phyloP scores from a whole-genome alignment of 495 filamentous ascomycete species.

The Mytilinidion resinicola region DNA sequence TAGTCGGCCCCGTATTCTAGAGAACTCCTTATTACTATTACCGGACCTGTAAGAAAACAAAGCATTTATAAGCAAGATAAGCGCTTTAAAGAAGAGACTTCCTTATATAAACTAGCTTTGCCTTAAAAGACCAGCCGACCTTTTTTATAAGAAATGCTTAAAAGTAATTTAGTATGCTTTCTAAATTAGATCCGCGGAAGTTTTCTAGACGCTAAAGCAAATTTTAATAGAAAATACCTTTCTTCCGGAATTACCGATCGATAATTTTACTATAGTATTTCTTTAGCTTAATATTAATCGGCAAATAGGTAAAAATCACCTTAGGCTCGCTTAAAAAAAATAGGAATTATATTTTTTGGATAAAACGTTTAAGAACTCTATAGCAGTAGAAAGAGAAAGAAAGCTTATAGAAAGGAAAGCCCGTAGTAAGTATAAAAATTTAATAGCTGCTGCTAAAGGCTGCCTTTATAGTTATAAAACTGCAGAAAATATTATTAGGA shows the following conservation, averaged over 20 bases:
- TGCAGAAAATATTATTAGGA: neutral
- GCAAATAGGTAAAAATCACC: neutral
- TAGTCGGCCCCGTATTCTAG: neutral
- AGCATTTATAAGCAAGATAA: neutral
- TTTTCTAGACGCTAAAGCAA: neutral
- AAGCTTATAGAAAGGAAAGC: neutral
- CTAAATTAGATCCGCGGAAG: neutral
- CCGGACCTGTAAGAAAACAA: neutral
- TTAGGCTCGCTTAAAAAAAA: neutral
- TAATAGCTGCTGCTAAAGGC: neutral
- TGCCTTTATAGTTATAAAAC: neutral
- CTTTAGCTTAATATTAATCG: neutral
- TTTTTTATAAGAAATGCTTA: neutral
- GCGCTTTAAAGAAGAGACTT: neutral
- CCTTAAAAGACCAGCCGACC: neutral
- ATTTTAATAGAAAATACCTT: neutral
- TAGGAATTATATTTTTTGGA: neutral
- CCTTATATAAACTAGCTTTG: neutral
- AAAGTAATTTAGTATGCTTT: neutral
- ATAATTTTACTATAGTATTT: neutral
- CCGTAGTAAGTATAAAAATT: neutral
- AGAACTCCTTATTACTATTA: neutral
- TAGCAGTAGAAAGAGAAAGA: neutral
- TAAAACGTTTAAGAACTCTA: neutral
- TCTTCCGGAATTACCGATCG: neutral